Base-by-base conservation (phyloP, 1,284 basidiomycete genomes). In the Trichosporon sp. region DNA sequence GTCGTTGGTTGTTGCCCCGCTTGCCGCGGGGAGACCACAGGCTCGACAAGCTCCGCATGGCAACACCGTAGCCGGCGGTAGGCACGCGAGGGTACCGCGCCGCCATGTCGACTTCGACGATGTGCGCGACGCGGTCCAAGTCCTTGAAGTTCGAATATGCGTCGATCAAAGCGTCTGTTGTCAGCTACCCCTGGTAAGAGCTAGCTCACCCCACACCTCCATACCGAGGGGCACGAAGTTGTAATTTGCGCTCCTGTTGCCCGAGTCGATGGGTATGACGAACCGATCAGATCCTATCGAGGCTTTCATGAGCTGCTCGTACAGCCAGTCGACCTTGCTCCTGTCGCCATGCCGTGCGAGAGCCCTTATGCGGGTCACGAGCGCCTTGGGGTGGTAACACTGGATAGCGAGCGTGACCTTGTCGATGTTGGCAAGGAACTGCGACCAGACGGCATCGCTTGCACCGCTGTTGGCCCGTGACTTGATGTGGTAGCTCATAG, bases 361-460 rank as follows among this genome's bases (percentile, higher is more conserved):
- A 2, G 62, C 31, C 6, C 32, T 40, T 36, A 71, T 64, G 29
- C 67, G 60, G 11, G 37, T n/a, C 16, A 65, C 52, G 10, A 73
- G 59, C 1, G 70, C 71, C 21, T 61, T 49, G 3, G 69, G 65
- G 59, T 73, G 71, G 54, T 65, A 71, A 63, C 66, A 68, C 33
- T 63, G 40, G 23, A 73, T n/a, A 2, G 69, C 63, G 8, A 71
- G 40, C 8, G 62, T 32, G 23, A 67, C 32, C n/a, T 65, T 69
- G 23, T 69, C 60, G n/a, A 71, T 44, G 40, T 71, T 71, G 14
- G 25, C 25, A 21, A 61, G 46, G 34, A 69, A 69, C 21, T 63
- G 56, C 31, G 13, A 23, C 34, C n/a, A 68, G 44, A 40, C 29
- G 31, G 23, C 57, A 19, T 16, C 61, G 33, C 49, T 8, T 32